These are phyloP conservation scores for Brettanomyces anomalus DNA, from an alignment of 805 yeast species.

Conservation along the genomic window DNA sequence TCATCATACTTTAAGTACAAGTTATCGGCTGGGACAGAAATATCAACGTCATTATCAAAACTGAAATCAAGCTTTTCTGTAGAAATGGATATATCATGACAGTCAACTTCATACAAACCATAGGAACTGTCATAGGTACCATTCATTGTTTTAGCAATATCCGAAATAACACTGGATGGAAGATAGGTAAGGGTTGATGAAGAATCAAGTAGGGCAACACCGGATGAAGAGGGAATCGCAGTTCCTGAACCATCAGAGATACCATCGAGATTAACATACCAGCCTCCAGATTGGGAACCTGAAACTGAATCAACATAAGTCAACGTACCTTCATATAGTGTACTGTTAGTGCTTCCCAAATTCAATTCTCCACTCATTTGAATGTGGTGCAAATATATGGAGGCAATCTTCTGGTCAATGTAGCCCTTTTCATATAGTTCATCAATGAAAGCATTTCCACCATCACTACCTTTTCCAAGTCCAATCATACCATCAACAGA, in stretches of 20 bases:
- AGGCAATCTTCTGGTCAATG: constrained; percentile 19
- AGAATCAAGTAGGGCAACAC: constrained; percentile 40
- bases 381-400: constrained; percentile 20
- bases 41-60: constrained; percentile 13
- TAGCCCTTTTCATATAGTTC: constrained; percentile 19
- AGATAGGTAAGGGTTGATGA: constrained; percentile 46
- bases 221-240: constrained; percentile 5
- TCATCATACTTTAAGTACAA: constrained; percentile 8
- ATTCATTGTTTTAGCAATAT: constrained; percentile 8
- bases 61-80: constrained; percentile 7
- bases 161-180: constrained; percentile 26
- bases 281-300: constrained; percentile 8
- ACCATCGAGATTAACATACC: constrained; percentile 9
- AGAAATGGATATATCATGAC: constrained; percentile 11
- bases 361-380: constrained; percentile 19
- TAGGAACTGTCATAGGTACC: constrained; percentile 10
- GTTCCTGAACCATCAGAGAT: constrained; percentile 9
- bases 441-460: constrained; percentile 13
- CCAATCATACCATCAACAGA: constrained; percentile 2
- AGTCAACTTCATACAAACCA: constrained; percentile 17
- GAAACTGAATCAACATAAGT: constrained; percentile 11
- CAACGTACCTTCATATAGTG: constrained; percentile 18
- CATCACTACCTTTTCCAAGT: constrained; percentile 1
- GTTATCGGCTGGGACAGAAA: constrained; percentile 15
- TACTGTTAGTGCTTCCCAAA: constrained; percentile 26